Percentiles rank a stretch among this genome's conserved stretches.
These are phyloP conservation scores for Barnettozyma vustinii DNA, from an alignment of 805 yeast genomes.

Conservation along the genomic window DNA sequence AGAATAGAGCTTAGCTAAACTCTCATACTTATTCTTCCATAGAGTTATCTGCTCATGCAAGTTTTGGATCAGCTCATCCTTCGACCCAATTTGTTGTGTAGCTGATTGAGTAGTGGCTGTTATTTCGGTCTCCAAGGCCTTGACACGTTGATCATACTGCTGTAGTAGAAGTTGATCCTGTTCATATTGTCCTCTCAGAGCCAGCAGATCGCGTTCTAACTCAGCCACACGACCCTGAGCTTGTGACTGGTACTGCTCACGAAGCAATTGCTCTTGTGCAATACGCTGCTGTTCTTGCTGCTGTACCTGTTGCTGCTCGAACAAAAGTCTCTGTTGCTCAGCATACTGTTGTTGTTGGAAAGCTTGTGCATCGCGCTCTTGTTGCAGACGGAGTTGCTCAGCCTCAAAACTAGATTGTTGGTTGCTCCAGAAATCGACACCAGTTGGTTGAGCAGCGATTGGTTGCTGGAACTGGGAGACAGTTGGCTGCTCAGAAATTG, in stretches of 20 bases:
- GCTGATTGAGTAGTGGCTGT: slow-evolving; percentile 55
- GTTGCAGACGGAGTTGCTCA: slow-evolving; percentile 56
- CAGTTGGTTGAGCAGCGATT: slow-evolving; percentile 50
- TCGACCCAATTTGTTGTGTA: slow-evolving; percentile 65
- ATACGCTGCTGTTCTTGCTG: slow-evolving; percentile 63
- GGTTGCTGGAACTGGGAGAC: slow-evolving; percentile 32
- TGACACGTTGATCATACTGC: slow-evolving; percentile 83
- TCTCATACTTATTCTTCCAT: slow-evolving; percentile 86
- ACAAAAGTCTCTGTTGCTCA: slow-evolving; percentile 60
- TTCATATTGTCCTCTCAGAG: slow-evolving; percentile 75
- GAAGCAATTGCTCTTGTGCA: slow-evolving; percentile 64
- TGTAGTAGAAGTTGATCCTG: slow-evolving; percentile 78
- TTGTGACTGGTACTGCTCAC: slow-evolving; percentile 65
- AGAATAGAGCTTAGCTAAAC: no score
- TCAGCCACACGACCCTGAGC: slow-evolving; percentile 76
- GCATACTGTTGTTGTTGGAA: slow-evolving; percentile 64
- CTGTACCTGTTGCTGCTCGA: slow-evolving; percentile 66
- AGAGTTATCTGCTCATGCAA: slow-evolving; percentile 68
- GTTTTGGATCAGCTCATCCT: slow-evolving; percentile 63
- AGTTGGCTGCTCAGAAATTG: slow-evolving; percentile 44
- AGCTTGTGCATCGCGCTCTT: slow-evolving; percentile 59
- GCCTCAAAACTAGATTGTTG: slow-evolving; percentile 50
- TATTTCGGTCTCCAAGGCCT: slow-evolving; percentile 72
- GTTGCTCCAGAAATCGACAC: slow-evolving; percentile 38
- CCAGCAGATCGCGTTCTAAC: slow-evolving; percentile 72